Percentiles rank a stretch among this genome's conserved stretches.
Conservation (phyloP, 2,329 filamentous ascomycete genomes). For the Arthrobotrys conoides region DNA sequence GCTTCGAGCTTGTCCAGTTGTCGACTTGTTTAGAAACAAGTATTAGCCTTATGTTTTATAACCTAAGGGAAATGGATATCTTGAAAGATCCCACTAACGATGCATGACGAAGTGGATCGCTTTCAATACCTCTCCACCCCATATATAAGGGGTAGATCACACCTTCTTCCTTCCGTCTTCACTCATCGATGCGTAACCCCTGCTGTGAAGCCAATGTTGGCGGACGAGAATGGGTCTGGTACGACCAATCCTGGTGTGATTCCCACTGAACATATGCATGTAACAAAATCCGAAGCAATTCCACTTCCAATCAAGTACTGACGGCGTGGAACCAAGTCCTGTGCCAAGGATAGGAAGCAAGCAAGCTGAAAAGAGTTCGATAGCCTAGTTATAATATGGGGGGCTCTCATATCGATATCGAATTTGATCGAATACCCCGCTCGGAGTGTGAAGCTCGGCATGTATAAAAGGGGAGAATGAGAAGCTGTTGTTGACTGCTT, state of each 20-base stretch:
- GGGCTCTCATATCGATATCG: conserved; percentile 9
- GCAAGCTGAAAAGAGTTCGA: conserved; percentile 16
- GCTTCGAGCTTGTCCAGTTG: conserved; percentile 21
- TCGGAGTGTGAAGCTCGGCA: conserved; percentile 23
- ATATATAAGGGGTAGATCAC: conserved; percentile 14
- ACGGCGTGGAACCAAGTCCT: conserved; percentile 22
- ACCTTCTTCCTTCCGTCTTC: conserved; percentile 12
- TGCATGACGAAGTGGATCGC: not conserved
- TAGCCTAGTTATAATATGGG: conserved; percentile 4
- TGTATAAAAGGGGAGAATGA: conserved; percentile 19
- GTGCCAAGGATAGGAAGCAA: conserved; percentile 12
- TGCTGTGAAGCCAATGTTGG: conserved; percentile 13
- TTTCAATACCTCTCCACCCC: conserved; percentile 1
- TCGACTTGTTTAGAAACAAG: not conserved
- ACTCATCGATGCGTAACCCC: conserved; percentile 12
- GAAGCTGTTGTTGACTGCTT: conserved; percentile 13
- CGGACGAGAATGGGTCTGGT: conserved; percentile 9
- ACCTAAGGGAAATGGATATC: conserved; percentile 13
- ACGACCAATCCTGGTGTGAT: conserved; percentile 8
- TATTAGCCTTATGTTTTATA: not conserved
- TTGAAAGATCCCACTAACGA: not conserved
- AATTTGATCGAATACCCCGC: conserved; percentile 24
- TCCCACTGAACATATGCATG: conserved; percentile 17
- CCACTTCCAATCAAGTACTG: conserved; percentile 20
- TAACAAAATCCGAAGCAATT: conserved; percentile 9